Evolutionary conservation across 2,329 filamentous ascomycete genomes (phyloP).

Genomic region (Claviceps quebecensis): DNA sequence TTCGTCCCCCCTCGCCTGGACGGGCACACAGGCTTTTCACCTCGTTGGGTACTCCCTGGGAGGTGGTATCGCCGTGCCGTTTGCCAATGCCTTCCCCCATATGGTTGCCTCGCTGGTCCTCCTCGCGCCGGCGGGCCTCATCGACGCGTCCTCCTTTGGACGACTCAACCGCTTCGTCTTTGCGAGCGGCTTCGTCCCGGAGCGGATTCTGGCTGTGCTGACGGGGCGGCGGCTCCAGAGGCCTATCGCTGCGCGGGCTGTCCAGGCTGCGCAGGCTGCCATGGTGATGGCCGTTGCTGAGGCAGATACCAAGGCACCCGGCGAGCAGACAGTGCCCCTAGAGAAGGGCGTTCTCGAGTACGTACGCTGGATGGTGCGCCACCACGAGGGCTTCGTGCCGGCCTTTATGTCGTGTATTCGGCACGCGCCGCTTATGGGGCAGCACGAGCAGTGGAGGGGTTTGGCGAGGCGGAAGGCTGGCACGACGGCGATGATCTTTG

Average conservation of each 20-base stretch:
- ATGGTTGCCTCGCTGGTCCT: constrained; percentile 59
- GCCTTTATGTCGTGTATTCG: constrained; percentile 46
- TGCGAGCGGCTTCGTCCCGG: constrained; percentile 39
- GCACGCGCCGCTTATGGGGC: constrained; percentile 37
- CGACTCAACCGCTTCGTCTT: constrained; percentile 36
- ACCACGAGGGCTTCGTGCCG: constrained; percentile 44
- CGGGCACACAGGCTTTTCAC: constrained; percentile 41
- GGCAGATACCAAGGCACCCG: constrained; percentile 18
- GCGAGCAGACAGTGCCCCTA: constrained; percentile 19
- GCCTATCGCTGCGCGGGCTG: constrained; percentile 31
- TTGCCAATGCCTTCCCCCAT: constrained; percentile 57
- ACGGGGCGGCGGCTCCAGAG: constrained; percentile 33
- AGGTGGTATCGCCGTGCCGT: constrained; percentile 62
- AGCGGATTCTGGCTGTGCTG: constrained; percentile 32
- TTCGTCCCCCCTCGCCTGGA: constrained; percentile 58
- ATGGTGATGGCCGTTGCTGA: constrained; percentile 20
- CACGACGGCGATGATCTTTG: constrained; percentile 38
- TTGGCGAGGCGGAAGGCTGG: constrained; percentile 28
- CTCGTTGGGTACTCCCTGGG: constrained; percentile 73
- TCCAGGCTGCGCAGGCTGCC: constrained; percentile 5
- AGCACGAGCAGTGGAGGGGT: constrained; percentile 35
- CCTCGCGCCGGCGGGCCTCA: constrained; percentile 65
- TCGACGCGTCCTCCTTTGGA: constrained; percentile 42
- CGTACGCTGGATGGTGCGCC: constrained; percentile 43
- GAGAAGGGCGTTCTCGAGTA: constrained; percentile 34